Conservation (phyloP, 2,329 filamentous ascomycete genomes). For the Ceratocystis harringtonii region DNA sequence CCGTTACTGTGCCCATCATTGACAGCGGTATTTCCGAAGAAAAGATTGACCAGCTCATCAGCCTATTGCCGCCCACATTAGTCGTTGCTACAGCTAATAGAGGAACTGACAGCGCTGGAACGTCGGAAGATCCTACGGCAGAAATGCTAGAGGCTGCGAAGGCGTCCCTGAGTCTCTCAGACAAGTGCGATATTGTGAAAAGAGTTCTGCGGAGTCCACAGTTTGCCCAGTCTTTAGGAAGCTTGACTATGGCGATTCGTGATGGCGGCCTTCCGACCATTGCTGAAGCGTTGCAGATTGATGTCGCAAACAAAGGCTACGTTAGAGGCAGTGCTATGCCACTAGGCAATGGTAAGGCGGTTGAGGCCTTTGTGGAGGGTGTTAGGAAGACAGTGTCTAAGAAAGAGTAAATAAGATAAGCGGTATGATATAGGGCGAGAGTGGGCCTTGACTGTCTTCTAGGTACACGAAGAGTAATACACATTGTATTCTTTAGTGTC, state of each 20-base stretch:
- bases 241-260: slow-evolving; percentile 71
- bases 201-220: slow-evolving; percentile 80
- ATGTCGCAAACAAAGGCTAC: slow-evolving; percentile 71
- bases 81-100: slow-evolving; percentile 58
- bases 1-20: slow-evolving; percentile 63
- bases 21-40: slow-evolving; percentile 44
- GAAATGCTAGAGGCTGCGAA: slow-evolving; percentile 59
- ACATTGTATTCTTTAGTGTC: not conserved
- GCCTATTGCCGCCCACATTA: slow-evolving; percentile 62
- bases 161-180: slow-evolving; percentile 52
- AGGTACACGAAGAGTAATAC: not conserved
- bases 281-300: slow-evolving; percentile 67
- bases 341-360: slow-evolving; percentile 71
- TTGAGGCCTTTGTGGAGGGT: slow-evolving; percentile 82
- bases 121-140: slow-evolving; percentile 49
- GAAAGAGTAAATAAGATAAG: slow-evolving; percentile 9
- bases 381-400: slow-evolving; percentile 56
- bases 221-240: slow-evolving; percentile 72
- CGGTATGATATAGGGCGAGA: not conserved
- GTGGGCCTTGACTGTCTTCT: not conserved
- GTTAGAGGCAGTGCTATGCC: slow-evolving; percentile 66
- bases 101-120: slow-evolving; percentile 27
- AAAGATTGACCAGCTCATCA: slow-evolving; percentile 59
- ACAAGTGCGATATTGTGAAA: slow-evolving; percentile 69
- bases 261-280: slow-evolving; percentile 86